These are phyloP conservation scores for Amanita exitialis DNA, from an alignment of 768 basidiomycete species.

Conservation along the genomic window DNA sequence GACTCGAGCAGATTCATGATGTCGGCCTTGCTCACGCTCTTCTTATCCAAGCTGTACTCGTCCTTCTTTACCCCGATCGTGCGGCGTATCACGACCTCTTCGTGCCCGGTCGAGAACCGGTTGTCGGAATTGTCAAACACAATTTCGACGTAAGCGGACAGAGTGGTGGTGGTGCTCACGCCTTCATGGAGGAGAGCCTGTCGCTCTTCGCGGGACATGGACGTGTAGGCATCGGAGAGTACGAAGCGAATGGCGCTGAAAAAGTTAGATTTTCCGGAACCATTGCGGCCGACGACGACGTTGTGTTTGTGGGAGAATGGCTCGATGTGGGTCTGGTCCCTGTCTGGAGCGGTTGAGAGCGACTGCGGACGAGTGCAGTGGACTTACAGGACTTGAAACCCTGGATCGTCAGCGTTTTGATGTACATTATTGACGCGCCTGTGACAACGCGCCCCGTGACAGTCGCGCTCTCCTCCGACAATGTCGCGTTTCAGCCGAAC, in stretches of 20 bases:
- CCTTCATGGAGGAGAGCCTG: slow-evolving; percentile 93
- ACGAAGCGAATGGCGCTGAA: slow-evolving; percentile 97
- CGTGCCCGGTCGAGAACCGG: slow-evolving; percentile 86
- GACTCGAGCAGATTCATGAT: slow-evolving; percentile 96
- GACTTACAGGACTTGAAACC: slow-evolving; percentile 97
- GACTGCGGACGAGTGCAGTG: neutral
- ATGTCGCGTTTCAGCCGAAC: too few relatives aligned
- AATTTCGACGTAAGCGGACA: slow-evolving; percentile 93
- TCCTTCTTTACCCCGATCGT: slow-evolving; percentile 99
- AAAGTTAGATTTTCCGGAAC: slow-evolving; percentile 98
- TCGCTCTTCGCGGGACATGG: slow-evolving; percentile 88
- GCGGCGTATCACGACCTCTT: slow-evolving; percentile 79
- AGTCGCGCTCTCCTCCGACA: too few relatives aligned
- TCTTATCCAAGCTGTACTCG: slow-evolving; percentile 95
- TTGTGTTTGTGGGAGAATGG: slow-evolving; percentile 92
- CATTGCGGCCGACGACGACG: slow-evolving; percentile 95
- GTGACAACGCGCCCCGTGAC: neutral
- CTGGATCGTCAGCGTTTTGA: slow-evolving; percentile 84
- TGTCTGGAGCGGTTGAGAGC: slow-evolving; percentile 33
- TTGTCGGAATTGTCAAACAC: slow-evolving; percentile 93
- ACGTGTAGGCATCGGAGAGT: slow-evolving; percentile 93
- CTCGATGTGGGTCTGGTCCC: slow-evolving; percentile 87
- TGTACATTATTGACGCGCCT: slow-evolving; percentile 53
- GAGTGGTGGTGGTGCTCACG: slow-evolving; percentile 74
- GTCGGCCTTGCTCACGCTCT: slow-evolving; percentile 91